A percentile compares a stretch with the other conserved stretches of the same genome.
phyloP scores from a whole-genome alignment of 2,329 filamentous ascomycete species.

The Cladosporium sp. region DNA sequence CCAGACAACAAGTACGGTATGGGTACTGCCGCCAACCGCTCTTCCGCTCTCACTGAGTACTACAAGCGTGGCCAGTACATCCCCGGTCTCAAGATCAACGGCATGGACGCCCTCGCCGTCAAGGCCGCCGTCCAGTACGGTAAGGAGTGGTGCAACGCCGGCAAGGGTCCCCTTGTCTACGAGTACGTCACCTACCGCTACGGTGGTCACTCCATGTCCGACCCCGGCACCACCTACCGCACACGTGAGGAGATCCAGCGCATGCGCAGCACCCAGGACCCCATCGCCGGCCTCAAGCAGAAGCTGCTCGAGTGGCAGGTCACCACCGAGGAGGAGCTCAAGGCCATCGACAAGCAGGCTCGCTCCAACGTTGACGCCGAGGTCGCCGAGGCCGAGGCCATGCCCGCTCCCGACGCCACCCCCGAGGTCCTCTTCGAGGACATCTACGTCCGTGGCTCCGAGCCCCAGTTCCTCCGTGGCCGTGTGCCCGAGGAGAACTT shows the following conservation, averaged over 20 bases:
- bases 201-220: conserved; percentile 99
- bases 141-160: conserved; percentile 77
- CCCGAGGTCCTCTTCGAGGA: conserved; percentile 89
- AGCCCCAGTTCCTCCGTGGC: conserved; percentile 84
- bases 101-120: conserved; percentile 97
- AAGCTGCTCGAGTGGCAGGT: conserved; percentile 96
- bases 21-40: conserved; percentile 92
- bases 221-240: conserved; percentile 96
- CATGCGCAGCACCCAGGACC: conserved; percentile 98
- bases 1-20: conserved; percentile 99
- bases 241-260: conserved; percentile 99
- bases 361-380: conserved; percentile 80
- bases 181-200: conserved; percentile 99
- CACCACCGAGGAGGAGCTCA: conserved; percentile 88
- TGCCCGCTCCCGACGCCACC: conserved; percentile 74
- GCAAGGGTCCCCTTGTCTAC: conserved; percentile 90
- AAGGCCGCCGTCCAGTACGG: conserved; percentile 94
- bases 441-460: conserved; percentile 84
- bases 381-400: conserved; percentile 84
- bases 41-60: conserved; percentile 96
- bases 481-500: conserved; percentile 89
- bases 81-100: conserved; percentile 97
- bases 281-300: conserved; percentile 95
- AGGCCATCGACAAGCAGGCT: conserved; percentile 91
- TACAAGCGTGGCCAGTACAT: conserved; percentile 99